These are phyloP conservation scores for Aspergillus ustus DNA, from an alignment of 2,329 filamentous ascomycete species.

Conservation along the genomic window DNA sequence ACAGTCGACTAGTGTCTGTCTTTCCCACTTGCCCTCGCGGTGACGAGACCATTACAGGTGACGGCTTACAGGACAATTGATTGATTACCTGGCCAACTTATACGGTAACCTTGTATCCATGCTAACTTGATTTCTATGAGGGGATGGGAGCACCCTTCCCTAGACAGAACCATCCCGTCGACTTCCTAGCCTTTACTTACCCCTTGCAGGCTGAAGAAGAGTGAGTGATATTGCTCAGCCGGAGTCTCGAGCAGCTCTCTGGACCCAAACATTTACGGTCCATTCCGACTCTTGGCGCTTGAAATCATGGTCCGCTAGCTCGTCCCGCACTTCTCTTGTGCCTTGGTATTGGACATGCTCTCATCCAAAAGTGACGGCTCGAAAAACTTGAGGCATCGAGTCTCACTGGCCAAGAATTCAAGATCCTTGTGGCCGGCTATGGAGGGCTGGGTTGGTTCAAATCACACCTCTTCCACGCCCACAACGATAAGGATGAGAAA, in stretches of 20 bases:
- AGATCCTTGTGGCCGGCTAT: background rate
- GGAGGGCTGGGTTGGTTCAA: background rate
- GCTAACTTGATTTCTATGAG: background rate
- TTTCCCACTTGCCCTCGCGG: background rate
- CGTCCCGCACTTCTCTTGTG: background rate
- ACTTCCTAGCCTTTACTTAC: background rate
- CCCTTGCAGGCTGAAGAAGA: background rate
- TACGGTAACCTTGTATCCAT: background rate
- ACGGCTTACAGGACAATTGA: background rate
- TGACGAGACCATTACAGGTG: background rate
- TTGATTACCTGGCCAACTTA: background rate
- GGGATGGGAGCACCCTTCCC: background rate
- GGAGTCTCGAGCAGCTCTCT: too few species aligned
- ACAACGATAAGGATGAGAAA: background rate
- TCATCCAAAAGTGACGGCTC: background rate
- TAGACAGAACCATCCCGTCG: background rate
- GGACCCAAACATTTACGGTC: background rate
- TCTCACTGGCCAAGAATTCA: background rate
- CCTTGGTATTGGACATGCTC: background rate
- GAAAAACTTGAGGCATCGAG: background rate
- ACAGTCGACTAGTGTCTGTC: background rate
- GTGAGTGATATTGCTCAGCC: background rate
- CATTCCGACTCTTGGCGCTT: background rate
- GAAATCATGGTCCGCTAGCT: background rate
- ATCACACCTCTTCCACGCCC: background rate